These are phyloP conservation scores for Triticum monococcum DNA, from an alignment of 176 grass and related monocot genomes.

Conservation along the genomic window DNA sequence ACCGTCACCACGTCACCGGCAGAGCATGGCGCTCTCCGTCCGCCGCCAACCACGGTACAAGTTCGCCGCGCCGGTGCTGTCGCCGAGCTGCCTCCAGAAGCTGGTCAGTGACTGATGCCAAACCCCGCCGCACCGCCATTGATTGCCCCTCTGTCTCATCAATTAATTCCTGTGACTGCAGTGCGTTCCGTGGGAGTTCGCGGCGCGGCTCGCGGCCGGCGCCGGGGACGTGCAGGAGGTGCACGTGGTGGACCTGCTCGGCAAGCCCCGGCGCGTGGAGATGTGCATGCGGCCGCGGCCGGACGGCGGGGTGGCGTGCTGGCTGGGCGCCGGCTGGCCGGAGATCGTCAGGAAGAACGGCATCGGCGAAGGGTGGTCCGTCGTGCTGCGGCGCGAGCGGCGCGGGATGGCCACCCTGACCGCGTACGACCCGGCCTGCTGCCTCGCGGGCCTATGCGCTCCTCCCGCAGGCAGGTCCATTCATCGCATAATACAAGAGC, in stretches of 20 bases:
- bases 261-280: slow-evolving; percentile 38
- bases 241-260: slow-evolving; percentile 30
- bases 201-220: slow-evolving; percentile 2
- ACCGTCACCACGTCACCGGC: not conserved
- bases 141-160: not conserved
- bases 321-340: slow-evolving; percentile 26
- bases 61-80: slow-evolving; percentile 21
- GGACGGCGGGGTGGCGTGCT: not conserved
- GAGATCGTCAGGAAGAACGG: slow-evolving; percentile 31
- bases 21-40: slow-evolving; percentile 10
- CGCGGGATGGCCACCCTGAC: slow-evolving; percentile 19
- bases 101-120: slow-evolving; percentile 18
- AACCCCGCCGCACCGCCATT: not conserved
- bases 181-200: slow-evolving; percentile 29
- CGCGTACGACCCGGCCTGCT: slow-evolving; percentile 19
- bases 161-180: not conserved
- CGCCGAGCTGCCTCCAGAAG: slow-evolving; percentile 9
- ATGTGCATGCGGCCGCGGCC: not conserved
- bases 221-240: not conserved
- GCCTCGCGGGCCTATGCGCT: slow-evolving; percentile 11
- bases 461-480: slow-evolving; percentile 11
- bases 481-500: not conserved
- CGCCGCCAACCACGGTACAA: slow-evolving; percentile 6
- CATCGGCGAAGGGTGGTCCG: slow-evolving; percentile 4
- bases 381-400: slow-evolving; percentile 31